Evolutionary conservation across 2,329 filamentous ascomycete species (phyloP).

Genomic region (Teratosphaeria nubilosa): DNA sequence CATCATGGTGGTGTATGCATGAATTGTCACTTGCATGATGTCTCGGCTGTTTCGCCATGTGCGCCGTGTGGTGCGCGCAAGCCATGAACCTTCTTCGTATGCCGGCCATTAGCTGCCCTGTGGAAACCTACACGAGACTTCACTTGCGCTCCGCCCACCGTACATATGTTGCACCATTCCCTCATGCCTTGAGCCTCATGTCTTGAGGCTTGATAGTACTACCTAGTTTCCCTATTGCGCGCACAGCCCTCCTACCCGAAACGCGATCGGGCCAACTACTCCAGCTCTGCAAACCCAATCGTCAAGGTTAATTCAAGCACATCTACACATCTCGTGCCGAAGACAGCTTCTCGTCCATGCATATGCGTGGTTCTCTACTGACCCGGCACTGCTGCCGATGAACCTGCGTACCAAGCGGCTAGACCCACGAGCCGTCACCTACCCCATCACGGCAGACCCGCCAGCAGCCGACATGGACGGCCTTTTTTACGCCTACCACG

Average conservation of each 20-base stretch:
- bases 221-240: no score
- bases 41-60: background rate
- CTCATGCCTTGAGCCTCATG: background rate
- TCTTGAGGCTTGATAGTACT: background rate
- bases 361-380: background rate
- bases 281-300: background rate
- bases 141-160: background rate
- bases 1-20: background rate
- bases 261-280: background rate
- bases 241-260: background rate
- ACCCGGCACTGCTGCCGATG: background rate
- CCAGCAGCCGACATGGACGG: constrained; percentile 1
- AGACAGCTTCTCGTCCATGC: background rate
- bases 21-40: background rate
- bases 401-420: background rate
- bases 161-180: background rate
- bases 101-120: background rate
- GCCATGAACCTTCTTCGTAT: background rate
- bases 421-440: background rate
- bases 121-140: background rate
- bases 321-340: background rate
- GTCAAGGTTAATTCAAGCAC: background rate
- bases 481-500: constrained; percentile 11
- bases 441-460: background rate
- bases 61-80: background rate